Base-by-base conservation (phyloP, 768 basidiomycete species). In the Crucibulum laeve region DNA sequence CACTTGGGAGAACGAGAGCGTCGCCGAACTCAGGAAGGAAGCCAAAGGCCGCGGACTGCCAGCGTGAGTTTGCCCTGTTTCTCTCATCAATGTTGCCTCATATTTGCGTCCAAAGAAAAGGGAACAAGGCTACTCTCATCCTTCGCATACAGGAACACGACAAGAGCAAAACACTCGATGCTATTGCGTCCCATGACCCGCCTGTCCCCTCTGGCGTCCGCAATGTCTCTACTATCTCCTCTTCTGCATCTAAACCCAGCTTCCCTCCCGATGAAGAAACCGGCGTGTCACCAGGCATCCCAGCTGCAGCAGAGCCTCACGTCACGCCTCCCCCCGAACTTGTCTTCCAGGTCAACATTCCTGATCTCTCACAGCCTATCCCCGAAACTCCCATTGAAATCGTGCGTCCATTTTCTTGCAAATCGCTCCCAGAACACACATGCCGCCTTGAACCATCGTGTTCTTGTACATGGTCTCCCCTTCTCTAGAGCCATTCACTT, bases 51-150 rank as follows among this genome's bases (percentile, higher is more conserved):
- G 80, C 43, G 80, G 80, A 42, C 58, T 86, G 25, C 67, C 81
- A 35, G 59, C 66, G 82, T 82, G 63, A 24, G 75, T 63, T 33
- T 10, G 33, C 42, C 38, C 42, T 39, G 42, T 47, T 21, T 32
- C 23, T 38, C 13, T 30, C 37, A 14, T 42, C 39, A 18, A 25
- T 21, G 36, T 36, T 28, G 26, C 45, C 25, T 4, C 36, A 42
- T 34, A 44, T 28, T 44, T 48, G 54, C 38, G 49, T 37, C 35
- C 28, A 30, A 38, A 85, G 83, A 19, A 73, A 64, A 48, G 83
- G 82, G 2, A 79, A 69, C 59, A 87, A 85, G 59, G 63, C 76
- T 3, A 68, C 66, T 3, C 60, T 86, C 23, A 67, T 82, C 46
- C 54, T 72, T 28, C 75, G 80, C 42, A 64, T 86, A 38, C 68